Conservation (phyloP, 805 yeast genomes). For the Candida sphagnicola region DNA sequence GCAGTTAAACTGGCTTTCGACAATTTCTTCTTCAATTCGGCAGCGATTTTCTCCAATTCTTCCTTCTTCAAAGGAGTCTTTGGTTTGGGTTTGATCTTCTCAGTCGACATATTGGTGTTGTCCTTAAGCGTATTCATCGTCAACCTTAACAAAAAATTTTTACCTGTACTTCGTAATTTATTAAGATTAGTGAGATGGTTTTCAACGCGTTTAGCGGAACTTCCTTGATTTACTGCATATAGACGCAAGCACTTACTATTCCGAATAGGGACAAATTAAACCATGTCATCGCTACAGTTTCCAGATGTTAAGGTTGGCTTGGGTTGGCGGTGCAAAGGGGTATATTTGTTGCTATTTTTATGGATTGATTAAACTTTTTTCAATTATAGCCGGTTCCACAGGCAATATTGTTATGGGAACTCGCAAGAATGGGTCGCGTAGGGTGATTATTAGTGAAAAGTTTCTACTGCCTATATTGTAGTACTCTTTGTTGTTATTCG, state of each 20-base stretch:
- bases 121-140: constrained; percentile 23
- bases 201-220: constrained; percentile 1
- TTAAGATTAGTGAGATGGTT: background rate
- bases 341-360: too few relatives aligned
- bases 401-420: too few relatives aligned
- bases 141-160: background rate
- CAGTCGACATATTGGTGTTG: constrained; percentile 12
- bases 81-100: constrained; percentile 8
- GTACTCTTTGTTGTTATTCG: too few relatives aligned
- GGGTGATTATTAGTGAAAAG: too few relatives aligned
- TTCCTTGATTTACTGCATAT: background rate
- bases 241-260: background rate
- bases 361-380: too few relatives aligned
- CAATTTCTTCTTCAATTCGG: constrained; percentile 37
- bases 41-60: constrained; percentile 42
- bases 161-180: background rate
- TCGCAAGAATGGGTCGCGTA: too few relatives aligned
- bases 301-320: too few relatives aligned
- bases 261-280: constrained; percentile 3
- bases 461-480: too few relatives aligned
- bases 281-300: background rate
- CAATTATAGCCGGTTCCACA: too few relatives aligned
- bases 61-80: constrained; percentile 40
- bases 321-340: too few relatives aligned
- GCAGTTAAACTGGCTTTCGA: constrained; percentile 44